Base-by-base conservation (phyloP, 768 basidiomycete species). In the Boletus rubescentipes region DNA sequence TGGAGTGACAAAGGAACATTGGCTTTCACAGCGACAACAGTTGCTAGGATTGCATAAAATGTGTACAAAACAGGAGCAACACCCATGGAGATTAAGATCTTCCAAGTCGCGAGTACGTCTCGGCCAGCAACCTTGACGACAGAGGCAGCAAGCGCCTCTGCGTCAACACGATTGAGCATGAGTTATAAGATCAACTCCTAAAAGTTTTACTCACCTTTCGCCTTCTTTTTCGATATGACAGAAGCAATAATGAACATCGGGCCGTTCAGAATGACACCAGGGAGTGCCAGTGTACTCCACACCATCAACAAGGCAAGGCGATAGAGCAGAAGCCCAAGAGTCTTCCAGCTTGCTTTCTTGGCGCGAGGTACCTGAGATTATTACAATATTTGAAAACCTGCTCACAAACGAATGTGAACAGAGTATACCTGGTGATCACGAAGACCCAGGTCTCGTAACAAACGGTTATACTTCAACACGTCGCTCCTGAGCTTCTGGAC, bases 91-190 rank as follows among this genome's bases (percentile, higher is more conserved):
- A 98, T 93, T 30, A 98, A 80, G 32, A 98, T 85, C 70, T 98
- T 98, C 96, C 96, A 98, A 5, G 94, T 94, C 1, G 93, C 94
- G 16, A 98, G 77, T n/a, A 98, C 96, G 63, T 98, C 96, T 37
- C 91, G 82, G n/a, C 87, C 96, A 18, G 91, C 91, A 47, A 98
- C 85, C 73, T 98, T 98, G 67, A 98, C 96, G 5, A 83, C 84
- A 9, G 95, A 98, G 3, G 89, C 93, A 30, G 96, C 96, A 54
- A 98, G 86, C 7, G 96, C 96, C 81, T 94, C 95, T 97, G 70
- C 11, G 15, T 32, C 16, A 8, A 48, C 34, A 20, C 7, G 18
- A 30, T 37, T 36, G 31, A 40, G 38, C 16, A 29, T 40, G 20
- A 51, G 51, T 40, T 23, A 45, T 21, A 15, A 44, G 41, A 38